Evolutionary conservation across 768 basidiomycete genomes (phyloP).

Genomic region (Galerina marginata): DNA sequence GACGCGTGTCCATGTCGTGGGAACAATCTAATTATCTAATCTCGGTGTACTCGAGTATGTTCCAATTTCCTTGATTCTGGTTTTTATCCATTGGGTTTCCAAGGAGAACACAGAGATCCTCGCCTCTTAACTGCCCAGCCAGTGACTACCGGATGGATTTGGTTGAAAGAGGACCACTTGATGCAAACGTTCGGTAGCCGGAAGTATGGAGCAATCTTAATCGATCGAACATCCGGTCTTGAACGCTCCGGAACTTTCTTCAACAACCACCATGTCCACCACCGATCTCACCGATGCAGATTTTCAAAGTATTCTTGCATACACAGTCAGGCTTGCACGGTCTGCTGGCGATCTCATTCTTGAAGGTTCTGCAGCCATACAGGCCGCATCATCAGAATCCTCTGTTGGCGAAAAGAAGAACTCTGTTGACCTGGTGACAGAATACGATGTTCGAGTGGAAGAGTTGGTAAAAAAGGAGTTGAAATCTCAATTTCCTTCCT

Average conservation of each 20-base stretch:
- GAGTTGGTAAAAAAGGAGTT: constrained; percentile 79
- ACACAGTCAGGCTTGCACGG: constrained; percentile 73
- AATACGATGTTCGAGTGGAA: constrained; percentile 93
- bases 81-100: no score
- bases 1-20: constrained; percentile 57
- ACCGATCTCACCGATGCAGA: constrained; percentile 48
- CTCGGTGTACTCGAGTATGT: constrained; percentile 22
- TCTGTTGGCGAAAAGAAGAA: constrained; percentile 88
- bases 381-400: constrained; percentile 48
- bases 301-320: constrained; percentile 69
- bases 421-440: constrained; percentile 92
- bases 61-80: no score
- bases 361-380: constrained; percentile 78
- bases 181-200: not conserved
- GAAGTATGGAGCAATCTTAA: constrained; percentile 1
- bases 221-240: constrained; percentile 7
- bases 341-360: constrained; percentile 78
- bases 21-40: constrained; percentile 42
- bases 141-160: no score
- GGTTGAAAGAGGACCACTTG: no score
- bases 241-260: not conserved
- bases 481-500: constrained; percentile 67
- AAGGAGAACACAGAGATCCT: no score
- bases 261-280: constrained; percentile 12
- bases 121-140: no score